phyloP scores from a whole-genome alignment of 1,284 basidiomycete species.

The Coriolopsis trogii region DNA sequence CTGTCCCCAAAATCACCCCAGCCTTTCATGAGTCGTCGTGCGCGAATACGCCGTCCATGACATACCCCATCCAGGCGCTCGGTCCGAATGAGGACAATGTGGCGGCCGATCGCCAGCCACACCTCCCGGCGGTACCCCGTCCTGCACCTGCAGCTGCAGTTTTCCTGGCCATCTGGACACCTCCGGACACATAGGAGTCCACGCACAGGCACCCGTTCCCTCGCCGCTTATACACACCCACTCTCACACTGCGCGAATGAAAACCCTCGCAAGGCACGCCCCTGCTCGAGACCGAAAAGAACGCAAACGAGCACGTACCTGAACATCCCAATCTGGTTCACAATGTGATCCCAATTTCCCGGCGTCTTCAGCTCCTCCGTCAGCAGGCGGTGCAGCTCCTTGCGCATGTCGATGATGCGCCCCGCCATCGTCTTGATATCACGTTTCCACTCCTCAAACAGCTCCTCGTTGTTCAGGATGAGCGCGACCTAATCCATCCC shows the following conservation, averaged over 20 bases:
- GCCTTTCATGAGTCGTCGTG: not conserved
- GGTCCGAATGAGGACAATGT: slow-evolving; percentile 2
- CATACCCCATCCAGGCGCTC: not conserved
- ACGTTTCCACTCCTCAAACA: slow-evolving; percentile 87
- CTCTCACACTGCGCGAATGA: too few relatives aligned
- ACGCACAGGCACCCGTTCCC: slow-evolving; percentile 14
- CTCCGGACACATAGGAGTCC: slow-evolving; percentile 11
- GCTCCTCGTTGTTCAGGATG: slow-evolving; percentile 71
- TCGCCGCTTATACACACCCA: not conserved
- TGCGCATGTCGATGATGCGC: slow-evolving; percentile 90
- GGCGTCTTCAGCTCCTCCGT: slow-evolving; percentile 89
- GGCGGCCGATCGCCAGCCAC: slow-evolving; percentile 3
- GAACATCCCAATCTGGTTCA: slow-evolving; percentile 93
- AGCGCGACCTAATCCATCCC: slow-evolving; percentile 59
- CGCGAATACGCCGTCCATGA: not conserved
- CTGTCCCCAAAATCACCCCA: not conserved
- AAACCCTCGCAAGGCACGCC: too few relatives aligned
- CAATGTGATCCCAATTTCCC: slow-evolving; percentile 90
- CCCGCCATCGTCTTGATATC: slow-evolving; percentile 94
- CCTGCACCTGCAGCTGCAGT: not conserved
- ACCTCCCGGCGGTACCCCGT: not conserved
- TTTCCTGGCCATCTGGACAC: not conserved
- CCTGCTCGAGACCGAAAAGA: not conserved
- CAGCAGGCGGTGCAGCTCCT: slow-evolving; percentile 78
- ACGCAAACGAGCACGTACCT: slow-evolving; percentile 51